Percentiles rank a stretch among this genome's conserved stretches.
These are phyloP conservation scores for Pulveroboletus ravenelii DNA, from an alignment of 768 basidiomycete species.

Conservation along the genomic window DNA sequence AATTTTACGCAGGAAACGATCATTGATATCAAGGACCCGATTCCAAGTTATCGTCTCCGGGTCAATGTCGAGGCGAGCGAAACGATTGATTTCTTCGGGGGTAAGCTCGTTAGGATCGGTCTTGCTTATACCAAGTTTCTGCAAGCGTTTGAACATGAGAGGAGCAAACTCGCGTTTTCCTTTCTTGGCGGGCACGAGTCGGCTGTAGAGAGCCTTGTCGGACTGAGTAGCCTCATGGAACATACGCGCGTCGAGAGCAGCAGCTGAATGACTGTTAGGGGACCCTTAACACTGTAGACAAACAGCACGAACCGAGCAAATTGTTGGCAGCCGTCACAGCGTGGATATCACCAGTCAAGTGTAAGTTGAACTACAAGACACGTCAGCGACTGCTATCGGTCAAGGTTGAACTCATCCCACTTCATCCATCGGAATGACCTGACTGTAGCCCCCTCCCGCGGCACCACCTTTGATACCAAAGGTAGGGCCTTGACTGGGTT, in stretches of 20 bases:
- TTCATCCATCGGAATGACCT: slow-evolving; percentile 99
- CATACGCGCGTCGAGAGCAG: slow-evolving; percentile 93
- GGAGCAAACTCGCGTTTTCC: slow-evolving; percentile 93
- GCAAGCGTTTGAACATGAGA: slow-evolving; percentile 91
- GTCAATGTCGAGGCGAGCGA: slow-evolving; percentile 91
- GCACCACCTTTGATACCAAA: slow-evolving; percentile 99
- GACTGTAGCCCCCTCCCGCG: slow-evolving; percentile 96
- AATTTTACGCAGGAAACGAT: slow-evolving; percentile 92
- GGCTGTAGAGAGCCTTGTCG: slow-evolving; percentile 91
- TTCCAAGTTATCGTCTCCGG: slow-evolving; percentile 94
- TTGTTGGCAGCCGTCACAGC: slow-evolving; percentile 98
- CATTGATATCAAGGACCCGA: slow-evolving; percentile 94
- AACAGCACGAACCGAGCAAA: slow-evolving; percentile 59
- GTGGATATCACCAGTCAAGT: slow-evolving; percentile 96
- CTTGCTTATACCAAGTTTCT: slow-evolving; percentile 95
- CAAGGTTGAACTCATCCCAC: slow-evolving; percentile 32
- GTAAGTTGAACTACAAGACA: slow-evolving; percentile 76
- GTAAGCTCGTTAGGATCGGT: slow-evolving; percentile 89
- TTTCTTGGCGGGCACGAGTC: slow-evolving; percentile 89
- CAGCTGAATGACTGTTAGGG: slow-evolving; percentile 49
- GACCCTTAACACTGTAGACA: background rate
- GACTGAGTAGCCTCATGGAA: slow-evolving; percentile 96
- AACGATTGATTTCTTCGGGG: slow-evolving; percentile 84
- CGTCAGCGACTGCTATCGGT: slow-evolving; percentile 2
- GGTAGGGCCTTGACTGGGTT: slow-evolving; percentile 97